Conservation (phyloP, 2,329 filamentous ascomycete species). For the Fusarium pseudocircinatum region DNA sequence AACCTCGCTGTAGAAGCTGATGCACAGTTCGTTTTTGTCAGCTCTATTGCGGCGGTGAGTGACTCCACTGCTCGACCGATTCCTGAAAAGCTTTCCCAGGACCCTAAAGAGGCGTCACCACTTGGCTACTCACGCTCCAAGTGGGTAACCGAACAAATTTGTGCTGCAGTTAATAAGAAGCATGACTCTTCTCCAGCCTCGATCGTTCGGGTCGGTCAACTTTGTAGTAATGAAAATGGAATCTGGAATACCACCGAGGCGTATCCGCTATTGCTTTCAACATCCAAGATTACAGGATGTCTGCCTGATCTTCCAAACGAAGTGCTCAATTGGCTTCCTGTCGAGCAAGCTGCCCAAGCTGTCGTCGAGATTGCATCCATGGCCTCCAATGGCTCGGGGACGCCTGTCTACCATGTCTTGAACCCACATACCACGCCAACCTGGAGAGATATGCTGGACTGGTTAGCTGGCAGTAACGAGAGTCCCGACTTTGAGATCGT, state of each 20-base stretch:
- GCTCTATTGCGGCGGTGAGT: slow-evolving; percentile 57
- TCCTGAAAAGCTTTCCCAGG: slow-evolving; percentile 42
- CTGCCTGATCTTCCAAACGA: slow-evolving; percentile 33
- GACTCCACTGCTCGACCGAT: slow-evolving; percentile 46
- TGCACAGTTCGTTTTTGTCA: slow-evolving; percentile 59
- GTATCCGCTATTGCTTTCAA: slow-evolving; percentile 62
- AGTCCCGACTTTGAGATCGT: slow-evolving; percentile 7
- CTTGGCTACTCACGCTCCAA: slow-evolving; percentile 58
- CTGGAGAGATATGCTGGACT: slow-evolving; percentile 37
- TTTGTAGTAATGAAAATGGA: slow-evolving; percentile 59
- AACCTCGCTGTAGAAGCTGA: slow-evolving; percentile 42
- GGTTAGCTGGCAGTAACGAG: slow-evolving; percentile 9
- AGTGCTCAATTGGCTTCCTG: slow-evolving; percentile 59
- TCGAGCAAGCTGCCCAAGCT: slow-evolving; percentile 55
- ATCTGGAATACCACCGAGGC: slow-evolving; percentile 63
- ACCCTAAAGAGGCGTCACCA: slow-evolving; percentile 42
- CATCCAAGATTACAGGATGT: slow-evolving; percentile 52
- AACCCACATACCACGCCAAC: slow-evolving; percentile 30
- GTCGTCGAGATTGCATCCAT: slow-evolving; percentile 49
- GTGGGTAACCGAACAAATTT: slow-evolving; percentile 53
- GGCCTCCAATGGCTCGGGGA: fast-evolving
- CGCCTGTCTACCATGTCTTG: slow-evolving; percentile 36
- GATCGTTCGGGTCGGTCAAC: slow-evolving; percentile 60
- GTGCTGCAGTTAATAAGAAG: slow-evolving; percentile 43
- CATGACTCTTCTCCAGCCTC: not conserved